Evolutionary conservation across 2,329 filamentous ascomycete genomes (phyloP).

Genomic region (Penicillium sclerotiorum): DNA sequence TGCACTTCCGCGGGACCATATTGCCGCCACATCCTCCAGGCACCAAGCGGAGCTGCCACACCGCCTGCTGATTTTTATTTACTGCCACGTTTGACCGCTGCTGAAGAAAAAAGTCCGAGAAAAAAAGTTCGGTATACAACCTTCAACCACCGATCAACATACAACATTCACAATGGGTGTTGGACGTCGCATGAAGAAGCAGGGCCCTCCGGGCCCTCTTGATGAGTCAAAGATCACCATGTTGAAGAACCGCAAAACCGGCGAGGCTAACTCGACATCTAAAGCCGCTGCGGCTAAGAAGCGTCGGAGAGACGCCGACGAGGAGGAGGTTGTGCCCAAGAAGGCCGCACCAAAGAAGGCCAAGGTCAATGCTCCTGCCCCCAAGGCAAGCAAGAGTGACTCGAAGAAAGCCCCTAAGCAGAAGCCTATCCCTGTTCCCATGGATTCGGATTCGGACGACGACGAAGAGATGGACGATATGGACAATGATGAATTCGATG

Average conservation of each 20-base stretch:
- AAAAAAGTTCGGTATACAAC: constrained; percentile 31
- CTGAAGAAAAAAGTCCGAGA: constrained; percentile 29
- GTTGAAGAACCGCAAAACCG: constrained; percentile 80
- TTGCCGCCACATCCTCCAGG: constrained; percentile 16
- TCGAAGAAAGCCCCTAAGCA: constrained; percentile 32
- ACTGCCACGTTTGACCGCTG: constrained; percentile 33
- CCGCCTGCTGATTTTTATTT: constrained; percentile 10
- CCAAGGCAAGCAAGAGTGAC: constrained; percentile 29
- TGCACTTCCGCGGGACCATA: background rate
- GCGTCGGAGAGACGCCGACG: constrained; percentile 56
- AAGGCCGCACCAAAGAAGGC: constrained; percentile 43
- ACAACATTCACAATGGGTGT: constrained; percentile 70
- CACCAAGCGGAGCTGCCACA: background rate
- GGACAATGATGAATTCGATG: constrained; percentile 52
- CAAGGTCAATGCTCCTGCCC: constrained; percentile 36
- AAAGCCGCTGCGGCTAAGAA: constrained; percentile 64
- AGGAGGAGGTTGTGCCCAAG: constrained; percentile 46
- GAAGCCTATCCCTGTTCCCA: constrained; percentile 28
- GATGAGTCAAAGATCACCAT: constrained; percentile 67
- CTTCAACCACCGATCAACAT: constrained; percentile 18
- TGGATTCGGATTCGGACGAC: constrained; percentile 34
- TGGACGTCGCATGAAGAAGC: constrained; percentile 92
- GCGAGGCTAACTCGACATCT: constrained; percentile 58
- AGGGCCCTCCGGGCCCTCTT: constrained; percentile 80
- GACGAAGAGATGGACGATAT: constrained; percentile 42